These are phyloP conservation scores for Boletales sp. DNA, from an alignment of 768 basidiomycete genomes.

Conservation along the genomic window DNA sequence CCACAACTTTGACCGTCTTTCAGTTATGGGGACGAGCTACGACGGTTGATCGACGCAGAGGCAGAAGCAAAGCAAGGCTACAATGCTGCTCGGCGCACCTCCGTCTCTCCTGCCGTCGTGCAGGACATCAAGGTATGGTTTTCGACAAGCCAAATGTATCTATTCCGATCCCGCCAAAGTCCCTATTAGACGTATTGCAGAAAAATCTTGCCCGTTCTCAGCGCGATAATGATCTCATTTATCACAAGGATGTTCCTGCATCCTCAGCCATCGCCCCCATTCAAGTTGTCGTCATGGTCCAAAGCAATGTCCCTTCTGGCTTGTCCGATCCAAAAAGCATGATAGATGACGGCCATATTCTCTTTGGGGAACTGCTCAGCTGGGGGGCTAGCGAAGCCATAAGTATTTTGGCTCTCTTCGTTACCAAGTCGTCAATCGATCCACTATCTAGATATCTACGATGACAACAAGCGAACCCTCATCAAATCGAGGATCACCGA, in stretches of 20 bases:
- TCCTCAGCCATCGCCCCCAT: slow-evolving; percentile 63
- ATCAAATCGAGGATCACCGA: slow-evolving; percentile 65
- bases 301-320: slow-evolving; percentile 51
- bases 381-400: slow-evolving; percentile 91
- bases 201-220: slow-evolving; percentile 67
- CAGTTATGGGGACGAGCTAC: slow-evolving; percentile 88
- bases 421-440: neutral
- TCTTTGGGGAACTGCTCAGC: slow-evolving; percentile 74
- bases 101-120: slow-evolving; percentile 58
- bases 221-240: slow-evolving; percentile 94
- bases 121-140: slow-evolving; percentile 72
- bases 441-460: slow-evolving; percentile 66
- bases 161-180: slow-evolving; percentile 42
- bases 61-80: slow-evolving; percentile 65
- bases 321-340: slow-evolving; percentile 56
- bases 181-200: slow-evolving; percentile 67
- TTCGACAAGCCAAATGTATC: neutral
- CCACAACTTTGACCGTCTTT: slow-evolving; percentile 6
- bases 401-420: slow-evolving; percentile 46
- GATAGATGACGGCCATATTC: slow-evolving; percentile 49
- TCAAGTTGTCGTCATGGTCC: slow-evolving; percentile 61
- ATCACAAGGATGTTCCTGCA: slow-evolving; percentile 84
- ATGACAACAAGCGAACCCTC: slow-evolving; percentile 71
- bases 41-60: slow-evolving; percentile 69
- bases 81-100: slow-evolving; percentile 59